A percentile compares a stretch with the other conserved stretches of the same genome.
phyloP scores from a whole-genome alignment of 495 filamentous ascomycete genomes.

The Hypoxylon lenormandii region DNA sequence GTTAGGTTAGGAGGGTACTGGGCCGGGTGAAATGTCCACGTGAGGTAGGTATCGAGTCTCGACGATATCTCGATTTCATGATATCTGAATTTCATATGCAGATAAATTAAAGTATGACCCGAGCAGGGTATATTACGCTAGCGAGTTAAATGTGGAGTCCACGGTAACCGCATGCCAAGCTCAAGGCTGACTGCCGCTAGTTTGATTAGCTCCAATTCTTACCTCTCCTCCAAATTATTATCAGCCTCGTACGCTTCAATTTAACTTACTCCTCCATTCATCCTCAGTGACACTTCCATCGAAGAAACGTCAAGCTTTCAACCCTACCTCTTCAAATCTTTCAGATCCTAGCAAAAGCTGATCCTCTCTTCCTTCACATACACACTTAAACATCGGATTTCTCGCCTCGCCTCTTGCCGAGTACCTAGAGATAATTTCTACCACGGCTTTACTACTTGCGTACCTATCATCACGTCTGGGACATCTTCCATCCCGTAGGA shows the following conservation, averaged over 20 bases:
- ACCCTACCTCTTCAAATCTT: background rate
- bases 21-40: too few relatives aligned
- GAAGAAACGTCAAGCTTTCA: background rate
- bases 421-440: too few relatives aligned
- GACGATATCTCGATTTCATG: too few relatives aligned
- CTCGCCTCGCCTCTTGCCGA: background rate
- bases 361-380: background rate
- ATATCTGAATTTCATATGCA: too few relatives aligned
- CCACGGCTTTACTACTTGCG: too few relatives aligned
- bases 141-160: background rate
- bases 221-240: constrained; percentile 2
- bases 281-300: background rate
- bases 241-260: constrained; percentile 18
- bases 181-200: constrained; percentile 23
- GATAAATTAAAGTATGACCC: too few relatives aligned
- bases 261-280: background rate
- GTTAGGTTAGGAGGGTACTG: too few relatives aligned
- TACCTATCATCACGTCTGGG: too few relatives aligned
- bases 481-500: too few relatives aligned
- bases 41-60: too few relatives aligned
- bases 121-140: too few relatives aligned
- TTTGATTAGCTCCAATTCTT: background rate
- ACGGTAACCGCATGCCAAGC: constrained; percentile 20
- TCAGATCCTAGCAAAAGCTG: background rate
- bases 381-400: background rate